Conservation (phyloP, 73 alveolate species). For the Symbiodinium natans region DNA sequence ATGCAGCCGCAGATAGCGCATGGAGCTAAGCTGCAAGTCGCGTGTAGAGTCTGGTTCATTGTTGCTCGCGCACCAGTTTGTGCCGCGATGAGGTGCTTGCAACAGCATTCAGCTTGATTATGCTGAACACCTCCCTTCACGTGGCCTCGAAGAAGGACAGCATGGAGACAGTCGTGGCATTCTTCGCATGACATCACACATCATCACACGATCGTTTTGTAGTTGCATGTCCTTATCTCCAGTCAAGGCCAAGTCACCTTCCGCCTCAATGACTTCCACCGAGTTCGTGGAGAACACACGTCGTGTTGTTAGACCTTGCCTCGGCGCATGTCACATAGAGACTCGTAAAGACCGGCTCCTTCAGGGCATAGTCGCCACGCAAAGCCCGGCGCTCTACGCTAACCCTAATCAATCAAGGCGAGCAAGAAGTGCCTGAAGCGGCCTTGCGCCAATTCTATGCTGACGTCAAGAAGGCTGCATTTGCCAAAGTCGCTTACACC, state of each 20-base stretch:
- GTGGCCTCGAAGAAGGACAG: slow-evolving; percentile 7
- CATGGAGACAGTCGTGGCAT: neutral
- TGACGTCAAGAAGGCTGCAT: neutral
- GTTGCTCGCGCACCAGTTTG: no score
- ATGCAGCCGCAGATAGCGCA: slow-evolving; percentile 1
- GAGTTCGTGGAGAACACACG: slow-evolving; percentile 30
- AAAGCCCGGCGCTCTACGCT: no score
- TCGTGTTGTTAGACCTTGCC: neutral
- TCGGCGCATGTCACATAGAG: neutral
- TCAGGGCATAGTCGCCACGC: no score
- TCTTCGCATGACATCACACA: neutral
- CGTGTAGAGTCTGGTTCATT: no score
- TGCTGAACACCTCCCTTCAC: slow-evolving; percentile 18
- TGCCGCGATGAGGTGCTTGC: neutral
- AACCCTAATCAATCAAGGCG: no score
- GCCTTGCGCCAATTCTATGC: slow-evolving; percentile 10
- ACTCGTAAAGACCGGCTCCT: no score
- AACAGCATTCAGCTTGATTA: slow-evolving; percentile 21
- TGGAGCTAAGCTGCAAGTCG: neutral
- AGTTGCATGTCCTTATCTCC: neutral
- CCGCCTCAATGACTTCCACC: neutral
- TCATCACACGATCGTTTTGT: no score
- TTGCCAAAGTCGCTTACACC: no score
- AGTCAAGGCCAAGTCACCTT: neutral
- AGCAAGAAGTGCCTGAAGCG: neutral